Evolutionary conservation across 306 rosid species (phyloP).

Genomic region (Acmispon strigosus): DNA sequence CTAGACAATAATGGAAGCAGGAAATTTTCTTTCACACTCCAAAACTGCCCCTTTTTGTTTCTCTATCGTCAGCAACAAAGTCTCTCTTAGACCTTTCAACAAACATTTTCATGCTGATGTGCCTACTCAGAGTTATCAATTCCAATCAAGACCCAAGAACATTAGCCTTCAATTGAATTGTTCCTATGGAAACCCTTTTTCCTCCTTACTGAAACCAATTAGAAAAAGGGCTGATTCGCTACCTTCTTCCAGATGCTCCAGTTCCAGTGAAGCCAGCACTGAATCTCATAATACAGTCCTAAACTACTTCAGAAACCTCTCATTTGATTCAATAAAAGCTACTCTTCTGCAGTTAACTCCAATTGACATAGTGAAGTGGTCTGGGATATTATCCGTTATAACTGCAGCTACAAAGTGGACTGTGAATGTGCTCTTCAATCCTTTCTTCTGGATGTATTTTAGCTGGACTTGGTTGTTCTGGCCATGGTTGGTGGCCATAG

Average conservation of each 20-base stretch:
- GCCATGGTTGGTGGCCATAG: conserved; percentile 70
- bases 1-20: conserved; percentile 45
- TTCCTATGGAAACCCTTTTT: conserved; percentile 6
- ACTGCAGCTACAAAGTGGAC: conserved; percentile 70
- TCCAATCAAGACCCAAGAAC: conserved; percentile 25
- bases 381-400: conserved; percentile 47
- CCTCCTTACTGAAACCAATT: conserved; percentile 17
- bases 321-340: conserved; percentile 50
- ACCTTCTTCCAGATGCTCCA: conserved; percentile 37
- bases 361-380: conserved; percentile 62
- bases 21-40: conserved; percentile 44
- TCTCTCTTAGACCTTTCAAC: conserved; percentile 53
- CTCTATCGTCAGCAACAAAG: conserved; percentile 23
- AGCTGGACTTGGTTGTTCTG: conserved; percentile 97
- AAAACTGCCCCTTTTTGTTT: conserved; percentile 36
- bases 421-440: conserved; percentile 48
- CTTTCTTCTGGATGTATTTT: conserved; percentile 95
- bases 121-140: conserved; percentile 7
- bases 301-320: conserved; percentile 34
- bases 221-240: conserved; percentile 26
- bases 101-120: conserved; percentile 32
- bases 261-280: conserved; percentile 37
- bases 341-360: conserved; percentile 59
- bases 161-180: conserved; percentile 23
- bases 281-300: conserved; percentile 47